These are phyloP conservation scores for Sclerotinia minor DNA, from an alignment of 2,329 filamentous ascomycete species.

Conservation along the genomic window DNA sequence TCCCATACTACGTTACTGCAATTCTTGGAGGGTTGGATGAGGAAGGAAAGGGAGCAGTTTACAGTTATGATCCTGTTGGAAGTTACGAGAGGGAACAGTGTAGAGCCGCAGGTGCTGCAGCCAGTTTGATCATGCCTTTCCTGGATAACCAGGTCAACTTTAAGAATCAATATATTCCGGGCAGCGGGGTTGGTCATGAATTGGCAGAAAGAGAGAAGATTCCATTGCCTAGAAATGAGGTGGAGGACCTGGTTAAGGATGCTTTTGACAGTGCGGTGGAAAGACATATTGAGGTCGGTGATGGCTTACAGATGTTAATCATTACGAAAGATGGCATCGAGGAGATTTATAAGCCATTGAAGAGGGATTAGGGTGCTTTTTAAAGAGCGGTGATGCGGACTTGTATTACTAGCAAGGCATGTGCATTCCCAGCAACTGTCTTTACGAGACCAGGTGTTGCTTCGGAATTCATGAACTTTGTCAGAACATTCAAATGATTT, in stretches of 20 bases:
- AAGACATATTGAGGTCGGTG: slow-evolving; percentile 98
- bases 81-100: slow-evolving; percentile 98
- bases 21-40: slow-evolving; percentile 94
- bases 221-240: slow-evolving; percentile 69
- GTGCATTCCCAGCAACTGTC: slow-evolving; percentile 18
- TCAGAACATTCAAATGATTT: neutral
- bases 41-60: slow-evolving; percentile 88
- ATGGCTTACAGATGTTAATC: slow-evolving; percentile 92
- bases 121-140: slow-evolving; percentile 97
- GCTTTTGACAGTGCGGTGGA: slow-evolving; percentile 97
- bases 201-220: slow-evolving; percentile 69
- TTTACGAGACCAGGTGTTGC: slow-evolving; percentile 24
- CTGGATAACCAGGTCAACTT: slow-evolving; percentile 99
- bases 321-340: slow-evolving; percentile 86
- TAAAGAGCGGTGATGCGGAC: slow-evolving; percentile 6
- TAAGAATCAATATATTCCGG: slow-evolving; percentile 96
- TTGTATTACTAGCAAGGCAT: slow-evolving; percentile 27
- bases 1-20: slow-evolving; percentile 96
- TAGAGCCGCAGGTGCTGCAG: slow-evolving; percentile 86
- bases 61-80: slow-evolving; percentile 96
- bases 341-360: slow-evolving; percentile 80
- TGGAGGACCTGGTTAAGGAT: slow-evolving; percentile 89
- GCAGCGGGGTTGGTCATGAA: slow-evolving; percentile 79
- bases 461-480: slow-evolving; percentile 24
- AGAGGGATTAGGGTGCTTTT: slow-evolving; percentile 69